These are phyloP conservation scores for Malus asiatica DNA, from an alignment of 306 rosid species.

Conservation along the genomic window DNA sequence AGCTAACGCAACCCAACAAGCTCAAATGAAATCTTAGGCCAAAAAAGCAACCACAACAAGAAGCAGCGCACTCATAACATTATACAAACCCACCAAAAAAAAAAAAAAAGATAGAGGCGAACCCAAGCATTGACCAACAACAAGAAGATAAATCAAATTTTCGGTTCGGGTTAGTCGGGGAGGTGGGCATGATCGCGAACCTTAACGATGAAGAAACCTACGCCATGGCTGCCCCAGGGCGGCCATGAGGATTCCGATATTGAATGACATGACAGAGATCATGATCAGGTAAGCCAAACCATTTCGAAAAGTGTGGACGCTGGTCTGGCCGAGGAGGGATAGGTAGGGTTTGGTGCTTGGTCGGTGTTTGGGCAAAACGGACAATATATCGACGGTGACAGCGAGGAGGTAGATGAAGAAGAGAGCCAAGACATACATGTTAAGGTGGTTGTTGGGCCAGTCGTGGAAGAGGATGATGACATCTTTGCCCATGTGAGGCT, in stretches of 20 bases:
- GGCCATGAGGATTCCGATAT: slow-evolving; percentile 53
- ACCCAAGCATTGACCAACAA: not conserved
- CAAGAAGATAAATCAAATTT: not conserved
- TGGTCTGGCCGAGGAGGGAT: slow-evolving; percentile 26
- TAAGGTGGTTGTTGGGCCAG: slow-evolving; percentile 53
- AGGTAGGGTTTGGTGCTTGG: slow-evolving; percentile 16
- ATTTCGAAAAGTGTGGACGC: slow-evolving; percentile 38
- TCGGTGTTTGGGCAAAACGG: slow-evolving; percentile 32
- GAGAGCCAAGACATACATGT: slow-evolving; percentile 60
- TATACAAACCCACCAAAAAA: not conserved
- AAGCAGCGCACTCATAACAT: not conserved
- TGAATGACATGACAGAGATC: slow-evolving; percentile 72
- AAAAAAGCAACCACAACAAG: not conserved
- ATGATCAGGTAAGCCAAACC: slow-evolving; percentile 52
- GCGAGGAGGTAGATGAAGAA: slow-evolving; percentile 49
- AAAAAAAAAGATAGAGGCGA: not conserved
- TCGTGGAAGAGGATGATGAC: slow-evolving; percentile 47
- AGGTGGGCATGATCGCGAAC: slow-evolving; percentile 12
- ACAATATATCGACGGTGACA: slow-evolving; percentile 47
- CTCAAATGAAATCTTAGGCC: not conserved
- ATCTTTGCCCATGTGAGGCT: slow-evolving; percentile 53
- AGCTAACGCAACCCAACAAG: not conserved
- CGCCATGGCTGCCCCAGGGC: slow-evolving; percentile 50
- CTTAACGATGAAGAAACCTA: slow-evolving; percentile 25
- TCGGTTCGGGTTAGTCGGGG: not conserved